Evolutionary conservation across 352 stramenopile species (phyloP), one percentile per base, ranked within the genome.

Genomic region (Aphanomyces invadans): DNA sequence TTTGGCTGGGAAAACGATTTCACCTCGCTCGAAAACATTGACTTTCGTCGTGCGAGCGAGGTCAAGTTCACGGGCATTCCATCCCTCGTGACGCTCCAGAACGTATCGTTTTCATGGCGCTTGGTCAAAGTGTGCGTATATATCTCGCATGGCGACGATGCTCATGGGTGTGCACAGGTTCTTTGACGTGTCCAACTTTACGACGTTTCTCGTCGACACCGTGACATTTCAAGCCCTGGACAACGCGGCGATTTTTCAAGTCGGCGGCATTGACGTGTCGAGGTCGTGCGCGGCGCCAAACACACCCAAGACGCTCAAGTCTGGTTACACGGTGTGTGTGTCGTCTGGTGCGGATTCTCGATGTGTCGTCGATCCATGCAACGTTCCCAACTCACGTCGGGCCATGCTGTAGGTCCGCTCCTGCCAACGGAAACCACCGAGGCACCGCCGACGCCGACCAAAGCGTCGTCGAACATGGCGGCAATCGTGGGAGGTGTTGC

Each of bases 1-100:
- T 65, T 54, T 55, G 59, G 59, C 9, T 65, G 59, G 59, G 44
- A 65, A 23, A 65, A 65, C 59, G 32, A 65, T 11, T 65, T 65
- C 36, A 65, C 59, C 17, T 28, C 17, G 23, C 12, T 65, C 19
- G 44, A 65, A 23, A 28, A 65, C 29, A 31, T 65, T 15, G 59
- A 65, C 25, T 65, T 65, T 52, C 42, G 59, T 23, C 54, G 55
- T 4, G 59, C 59, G 15, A 52, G 26, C 46, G 59, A 65, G 55
- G 39, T 65, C 46, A 65, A 65, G 25, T 65, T 65, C 29, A 56
- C 15, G 23, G 28, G 44, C 26, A 31, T 44, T 25, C 59, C 59
- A 4, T 23, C 26, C 19, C 42, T 65, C 2, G 36, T 28, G 28
- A 39, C 46, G 4, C 26, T 65, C n/a, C 26, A 25, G 7, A 65